Evolutionary conservation across 176 grass and related monocot species (phyloP).

Genomic region (Canna indica): DNA sequence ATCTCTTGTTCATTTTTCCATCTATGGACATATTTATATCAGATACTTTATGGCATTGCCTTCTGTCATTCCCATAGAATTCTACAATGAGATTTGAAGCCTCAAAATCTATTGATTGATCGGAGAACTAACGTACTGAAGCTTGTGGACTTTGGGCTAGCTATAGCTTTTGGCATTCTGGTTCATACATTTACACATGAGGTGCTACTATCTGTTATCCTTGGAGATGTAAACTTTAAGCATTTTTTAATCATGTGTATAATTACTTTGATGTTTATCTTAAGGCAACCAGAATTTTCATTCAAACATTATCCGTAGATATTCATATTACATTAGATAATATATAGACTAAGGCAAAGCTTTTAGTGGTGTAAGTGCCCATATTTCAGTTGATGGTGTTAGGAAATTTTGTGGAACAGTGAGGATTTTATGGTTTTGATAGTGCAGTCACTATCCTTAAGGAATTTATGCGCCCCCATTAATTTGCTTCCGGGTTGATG

Average conservation of each 20-base stretch:
- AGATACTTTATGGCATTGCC: too few relatives aligned
- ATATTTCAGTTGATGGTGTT: too few relatives aligned
- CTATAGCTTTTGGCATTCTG: constrained; percentile 73
- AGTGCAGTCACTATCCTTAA: too few relatives aligned
- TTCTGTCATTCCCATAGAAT: constrained; percentile 89
- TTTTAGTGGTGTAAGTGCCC: not conserved
- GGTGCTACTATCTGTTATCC: constrained; percentile 12
- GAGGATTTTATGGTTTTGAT: too few relatives aligned
- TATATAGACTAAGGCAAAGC: not conserved
- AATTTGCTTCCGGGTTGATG: too few relatives aligned
- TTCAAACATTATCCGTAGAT: not conserved
- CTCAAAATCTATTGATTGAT: constrained; percentile 88
- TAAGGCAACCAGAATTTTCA: not conserved
- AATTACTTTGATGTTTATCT: not conserved
- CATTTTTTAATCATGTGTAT: not conserved
- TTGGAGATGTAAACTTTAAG: not conserved
- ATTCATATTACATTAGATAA: not conserved
- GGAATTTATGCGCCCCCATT: too few relatives aligned
- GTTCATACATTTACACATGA: too few relatives aligned
- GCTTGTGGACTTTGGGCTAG: constrained; percentile 89
- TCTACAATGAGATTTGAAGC: constrained; percentile 84
- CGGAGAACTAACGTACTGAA: constrained; percentile 55
- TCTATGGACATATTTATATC: constrained; percentile 54
- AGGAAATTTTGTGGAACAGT: too few relatives aligned
- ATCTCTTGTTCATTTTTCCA: not conserved